phyloP scores from a whole-genome alignment of 805 yeast species.

The Spathaspora girioi region DNA sequence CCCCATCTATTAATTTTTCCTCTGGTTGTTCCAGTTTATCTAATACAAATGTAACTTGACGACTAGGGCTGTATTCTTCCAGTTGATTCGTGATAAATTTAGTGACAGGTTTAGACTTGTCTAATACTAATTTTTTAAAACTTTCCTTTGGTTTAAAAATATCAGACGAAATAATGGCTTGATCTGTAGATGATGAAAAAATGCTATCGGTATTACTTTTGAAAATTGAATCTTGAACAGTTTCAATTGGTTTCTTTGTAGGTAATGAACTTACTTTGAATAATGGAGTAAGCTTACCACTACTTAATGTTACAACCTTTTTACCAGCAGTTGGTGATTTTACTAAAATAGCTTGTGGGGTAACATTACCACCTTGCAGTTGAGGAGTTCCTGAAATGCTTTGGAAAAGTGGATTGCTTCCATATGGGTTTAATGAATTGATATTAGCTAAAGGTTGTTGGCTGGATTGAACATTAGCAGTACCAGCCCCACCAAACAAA shows the following conservation, averaged over 20 bases:
- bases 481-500: conserved; percentile 12
- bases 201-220: conserved; percentile 10
- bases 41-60: conserved; percentile 15
- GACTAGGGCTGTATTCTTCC: conserved; percentile 12
- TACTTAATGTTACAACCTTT: conserved; percentile 58
- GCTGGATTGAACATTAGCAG: conserved; percentile 11
- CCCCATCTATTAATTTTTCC: background rate
- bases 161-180: conserved; percentile 66
- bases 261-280: conserved; percentile 24
- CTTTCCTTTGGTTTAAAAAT: conserved; percentile 63
- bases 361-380: conserved; percentile 7
- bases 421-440: conserved; percentile 62
- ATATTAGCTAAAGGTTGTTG: conserved; percentile 26
- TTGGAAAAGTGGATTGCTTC: conserved; percentile 67
- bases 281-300: conserved; percentile 61
- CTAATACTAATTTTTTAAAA: conserved; percentile 52
- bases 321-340: conserved; percentile 27
- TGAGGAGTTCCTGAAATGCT: conserved; percentile 28
- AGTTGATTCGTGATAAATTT: conserved; percentile 13
- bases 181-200: conserved; percentile 52
- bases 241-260: conserved; percentile 7
- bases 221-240: conserved; percentile 7
- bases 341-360: conserved; percentile 27
- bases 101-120: conserved; percentile 26
- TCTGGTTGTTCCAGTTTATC: conserved; percentile 3